A percentile compares a stretch with the other conserved stretches of the same genome.
Conservation (phyloP, 1,139 yeast species). For the Yamadazyma conglobata region DNA sequence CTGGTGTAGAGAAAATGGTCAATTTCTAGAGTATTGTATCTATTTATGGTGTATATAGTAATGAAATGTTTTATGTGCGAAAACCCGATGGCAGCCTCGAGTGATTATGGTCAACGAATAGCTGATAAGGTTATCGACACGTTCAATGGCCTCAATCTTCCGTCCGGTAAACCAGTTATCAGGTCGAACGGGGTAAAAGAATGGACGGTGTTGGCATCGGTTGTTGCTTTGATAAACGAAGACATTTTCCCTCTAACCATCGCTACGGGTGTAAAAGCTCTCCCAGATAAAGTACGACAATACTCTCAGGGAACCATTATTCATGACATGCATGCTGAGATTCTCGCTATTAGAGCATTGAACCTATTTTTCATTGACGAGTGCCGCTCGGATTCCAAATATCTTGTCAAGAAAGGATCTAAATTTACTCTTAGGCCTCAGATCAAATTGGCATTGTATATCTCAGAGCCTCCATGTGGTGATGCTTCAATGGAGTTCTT, state of each 20-base stretch:
- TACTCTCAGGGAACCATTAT: slow-evolving; percentile 57
- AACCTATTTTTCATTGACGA: slow-evolving; percentile 44
- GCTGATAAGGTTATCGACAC: slow-evolving; percentile 9
- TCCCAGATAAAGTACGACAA: slow-evolving; percentile 48
- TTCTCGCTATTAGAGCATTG: slow-evolving; percentile 65
- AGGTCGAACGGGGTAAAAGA: slow-evolving; percentile 36
- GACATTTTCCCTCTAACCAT: slow-evolving; percentile 42
- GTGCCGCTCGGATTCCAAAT: slow-evolving; percentile 11
- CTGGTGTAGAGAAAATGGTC: no score
- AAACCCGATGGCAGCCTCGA: no score
- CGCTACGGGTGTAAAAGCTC: slow-evolving; percentile 81
- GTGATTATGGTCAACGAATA: slow-evolving; percentile 9
- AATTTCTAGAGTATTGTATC: no score
- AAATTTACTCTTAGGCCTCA: slow-evolving; percentile 28
- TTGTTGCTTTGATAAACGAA: slow-evolving; percentile 46
- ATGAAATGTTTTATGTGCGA: slow-evolving; percentile 2
- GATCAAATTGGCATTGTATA: slow-evolving; percentile 53
- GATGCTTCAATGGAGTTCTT: slow-evolving; percentile 64
- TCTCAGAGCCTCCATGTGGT: slow-evolving; percentile 90
- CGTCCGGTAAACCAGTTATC: slow-evolving; percentile 13
- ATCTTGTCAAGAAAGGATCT: slow-evolving; percentile 10
- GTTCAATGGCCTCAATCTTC: slow-evolving; percentile 9
- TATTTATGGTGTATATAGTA: no score
- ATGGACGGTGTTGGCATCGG: slow-evolving; percentile 82
- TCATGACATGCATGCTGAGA: slow-evolving; percentile 91